Conservation (phyloP, 208 protist genomes). For the Zelonia costaricensis region DNA sequence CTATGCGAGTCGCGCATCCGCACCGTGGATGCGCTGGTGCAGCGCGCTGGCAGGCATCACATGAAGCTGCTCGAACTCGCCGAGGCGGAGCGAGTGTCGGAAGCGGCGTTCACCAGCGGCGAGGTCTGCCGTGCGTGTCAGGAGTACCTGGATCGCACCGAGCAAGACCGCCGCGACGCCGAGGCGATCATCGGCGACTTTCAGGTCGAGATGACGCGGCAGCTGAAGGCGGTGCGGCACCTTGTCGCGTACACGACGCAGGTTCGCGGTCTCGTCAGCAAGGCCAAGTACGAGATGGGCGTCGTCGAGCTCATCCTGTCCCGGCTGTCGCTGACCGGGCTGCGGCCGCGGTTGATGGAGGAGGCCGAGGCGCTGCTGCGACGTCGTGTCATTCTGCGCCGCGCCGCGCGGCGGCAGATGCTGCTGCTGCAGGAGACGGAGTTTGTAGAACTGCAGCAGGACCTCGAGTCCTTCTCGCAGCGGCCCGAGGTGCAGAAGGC, state of each 20-base stretch:
- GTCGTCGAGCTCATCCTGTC: slow-evolving; percentile 19
- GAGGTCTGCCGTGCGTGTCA: not conserved
- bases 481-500: slow-evolving; percentile 18
- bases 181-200: slow-evolving; percentile 11
- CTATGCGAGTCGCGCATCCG: slow-evolving; percentile 14
- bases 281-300: slow-evolving; percentile 17
- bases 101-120: slow-evolving; percentile 1
- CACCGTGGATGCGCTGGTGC: slow-evolving; percentile 3
- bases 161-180: slow-evolving; percentile 14
- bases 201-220: slow-evolving; percentile 29
- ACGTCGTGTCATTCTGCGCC: slow-evolving; percentile 25
- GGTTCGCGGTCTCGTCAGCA: slow-evolving; percentile 17
- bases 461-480: slow-evolving; percentile 19
- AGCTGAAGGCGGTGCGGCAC: slow-evolving; percentile 22
- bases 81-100: not conserved
- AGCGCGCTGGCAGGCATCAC: slow-evolving; percentile 17
- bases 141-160: slow-evolving; percentile 11
- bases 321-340: slow-evolving; percentile 10
- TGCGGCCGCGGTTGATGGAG: slow-evolving; percentile 20
- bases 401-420: slow-evolving; percentile 20
- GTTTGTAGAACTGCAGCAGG: slow-evolving; percentile 18
- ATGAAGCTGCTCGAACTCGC: slow-evolving; percentile 10
- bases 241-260: slow-evolving; percentile 28
- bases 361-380: slow-evolving; percentile 21
- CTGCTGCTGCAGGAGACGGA: slow-evolving; percentile 28